These are phyloP conservation scores for Fusarium chaquense DNA, from an alignment of 2,329 filamentous ascomycete genomes.

Conservation along the genomic window DNA sequence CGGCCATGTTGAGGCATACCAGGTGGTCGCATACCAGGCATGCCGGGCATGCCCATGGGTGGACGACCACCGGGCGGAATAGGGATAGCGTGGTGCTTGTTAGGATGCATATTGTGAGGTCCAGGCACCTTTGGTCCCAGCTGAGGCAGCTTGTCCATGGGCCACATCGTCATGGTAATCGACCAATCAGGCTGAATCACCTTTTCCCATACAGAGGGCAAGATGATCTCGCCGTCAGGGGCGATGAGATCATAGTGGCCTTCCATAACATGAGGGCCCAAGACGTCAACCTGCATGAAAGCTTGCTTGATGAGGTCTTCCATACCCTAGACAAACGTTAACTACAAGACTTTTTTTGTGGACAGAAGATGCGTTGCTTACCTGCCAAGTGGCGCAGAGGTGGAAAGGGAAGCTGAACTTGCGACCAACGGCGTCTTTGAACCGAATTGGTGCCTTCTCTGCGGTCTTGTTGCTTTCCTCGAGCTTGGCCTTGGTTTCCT, in stretches of 20 bases:
- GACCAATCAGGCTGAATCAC: conserved; percentile 78
- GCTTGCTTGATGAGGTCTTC: conserved; percentile 88
- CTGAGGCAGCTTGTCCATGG: conserved; percentile 60
- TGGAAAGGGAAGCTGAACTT: conserved; percentile 95
- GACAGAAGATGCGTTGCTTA: conserved; percentile 58
- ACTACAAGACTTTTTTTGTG: neutral
- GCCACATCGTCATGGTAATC: conserved; percentile 71
- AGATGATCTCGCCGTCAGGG: conserved; percentile 84
- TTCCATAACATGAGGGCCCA: conserved; percentile 80
- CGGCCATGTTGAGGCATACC: conserved; percentile 12
- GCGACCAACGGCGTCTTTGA: conserved; percentile 90
- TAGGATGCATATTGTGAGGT: conserved; percentile 10
- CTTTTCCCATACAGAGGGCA: conserved; percentile 82
- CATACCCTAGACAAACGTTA: conserved; percentile 73
- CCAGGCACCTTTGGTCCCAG: conserved; percentile 41
- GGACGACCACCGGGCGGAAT: conserved; percentile 3
- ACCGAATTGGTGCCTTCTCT: conserved; percentile 81
- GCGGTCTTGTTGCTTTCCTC: conserved; percentile 63
- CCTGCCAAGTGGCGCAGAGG: conserved; percentile 84
- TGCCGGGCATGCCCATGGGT: neutral
- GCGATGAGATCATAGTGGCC: conserved; percentile 85
- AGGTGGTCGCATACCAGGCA: conserved; percentile 29
- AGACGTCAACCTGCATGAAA: conserved; percentile 80
- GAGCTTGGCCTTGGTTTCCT: conserved; percentile 64
- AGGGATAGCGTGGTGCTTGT: conserved; percentile 18